A percentile compares a stretch with the other conserved stretches of the same genome.
Evolutionary conservation across 108 stramenopile species (phyloP).

Genomic region (Skeletonema marinoi): DNA sequence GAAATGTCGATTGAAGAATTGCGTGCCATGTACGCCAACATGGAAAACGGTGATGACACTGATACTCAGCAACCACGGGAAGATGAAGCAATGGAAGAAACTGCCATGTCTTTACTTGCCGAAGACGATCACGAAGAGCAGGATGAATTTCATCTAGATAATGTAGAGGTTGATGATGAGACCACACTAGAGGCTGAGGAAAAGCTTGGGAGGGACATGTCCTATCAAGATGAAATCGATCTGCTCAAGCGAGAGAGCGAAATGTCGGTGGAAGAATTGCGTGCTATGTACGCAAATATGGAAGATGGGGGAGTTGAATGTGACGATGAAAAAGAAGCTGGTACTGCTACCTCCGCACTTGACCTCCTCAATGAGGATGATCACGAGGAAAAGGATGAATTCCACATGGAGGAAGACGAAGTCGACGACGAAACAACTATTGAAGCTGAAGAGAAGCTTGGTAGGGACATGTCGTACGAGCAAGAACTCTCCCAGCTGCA

Average conservation of each 20-base stretch:
- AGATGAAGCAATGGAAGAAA: not conserved
- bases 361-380: slow-evolving; percentile 39
- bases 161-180: slow-evolving; percentile 61
- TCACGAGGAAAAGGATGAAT: slow-evolving; percentile 58
- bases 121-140: slow-evolving; percentile 51
- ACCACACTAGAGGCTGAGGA: slow-evolving; percentile 71
- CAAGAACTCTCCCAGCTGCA: slow-evolving; percentile 52
- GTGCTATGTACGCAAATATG: slow-evolving; percentile 51
- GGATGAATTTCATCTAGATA: slow-evolving; percentile 57
- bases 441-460: slow-evolving; percentile 60
- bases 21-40: slow-evolving; percentile 50
- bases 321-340: not conserved
- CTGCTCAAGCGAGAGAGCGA: slow-evolving; percentile 60
- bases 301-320: not conserved
- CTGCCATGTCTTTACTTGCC: slow-evolving; percentile 10
- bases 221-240: slow-evolving; percentile 56
- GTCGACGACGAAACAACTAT: slow-evolving; percentile 77
- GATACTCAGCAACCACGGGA: not conserved
- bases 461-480: slow-evolving; percentile 53
- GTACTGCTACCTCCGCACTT: not conserved
- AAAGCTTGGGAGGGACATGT: slow-evolving; percentile 59
- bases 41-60: slow-evolving; percentile 44
- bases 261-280: slow-evolving; percentile 56
- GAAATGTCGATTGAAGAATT: slow-evolving; percentile 64
- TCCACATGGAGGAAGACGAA: slow-evolving; percentile 41